Conservation (phyloP, 2,329 filamentous ascomycete genomes). For the Stachybotrys chlorohalonatus region DNA sequence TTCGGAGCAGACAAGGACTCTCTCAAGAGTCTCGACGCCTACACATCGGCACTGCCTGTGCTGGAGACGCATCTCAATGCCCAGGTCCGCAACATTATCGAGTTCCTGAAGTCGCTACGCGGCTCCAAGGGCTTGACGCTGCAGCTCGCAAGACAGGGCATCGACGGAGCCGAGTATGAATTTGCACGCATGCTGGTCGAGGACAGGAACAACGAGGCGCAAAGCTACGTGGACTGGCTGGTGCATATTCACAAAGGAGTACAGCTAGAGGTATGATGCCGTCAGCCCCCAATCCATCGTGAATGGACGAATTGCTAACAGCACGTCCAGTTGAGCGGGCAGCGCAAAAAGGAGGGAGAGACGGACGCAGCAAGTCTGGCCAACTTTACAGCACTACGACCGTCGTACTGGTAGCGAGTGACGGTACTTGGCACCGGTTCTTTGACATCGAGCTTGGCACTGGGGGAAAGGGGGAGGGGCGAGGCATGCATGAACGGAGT, state of each 20-base stretch:
- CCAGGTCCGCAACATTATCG: slow-evolving; percentile 86
- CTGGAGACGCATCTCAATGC: slow-evolving; percentile 89
- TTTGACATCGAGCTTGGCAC: neutral
- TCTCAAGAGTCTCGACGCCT: slow-evolving; percentile 72
- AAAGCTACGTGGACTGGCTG: slow-evolving; percentile 97
- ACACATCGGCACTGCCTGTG: slow-evolving; percentile 69
- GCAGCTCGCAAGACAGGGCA: slow-evolving; percentile 82
- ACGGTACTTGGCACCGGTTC: neutral
- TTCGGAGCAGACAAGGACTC: slow-evolving; percentile 67
- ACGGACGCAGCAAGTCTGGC: slow-evolving; percentile 37
- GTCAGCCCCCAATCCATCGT: neutral
- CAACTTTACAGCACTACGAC: slow-evolving; percentile 50
- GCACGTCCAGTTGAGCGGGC: slow-evolving; percentile 50
- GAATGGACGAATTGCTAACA: slow-evolving; percentile 7
- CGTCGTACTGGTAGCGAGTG: slow-evolving; percentile 45
- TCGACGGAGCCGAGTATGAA: slow-evolving; percentile 94
- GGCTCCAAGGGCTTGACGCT: slow-evolving; percentile 83
- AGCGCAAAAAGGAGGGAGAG: slow-evolving; percentile 56
- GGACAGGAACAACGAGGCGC: slow-evolving; percentile 94
- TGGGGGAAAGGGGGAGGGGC: neutral
- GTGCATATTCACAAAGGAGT: slow-evolving; percentile 91
- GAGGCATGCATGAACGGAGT: neutral
- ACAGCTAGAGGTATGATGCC: slow-evolving; percentile 65
- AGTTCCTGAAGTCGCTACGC: slow-evolving; percentile 71
- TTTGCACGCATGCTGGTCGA: slow-evolving; percentile 88